Conservation (phyloP, 2,329 filamentous ascomycete species). For the Leptodontidium sp. region DNA sequence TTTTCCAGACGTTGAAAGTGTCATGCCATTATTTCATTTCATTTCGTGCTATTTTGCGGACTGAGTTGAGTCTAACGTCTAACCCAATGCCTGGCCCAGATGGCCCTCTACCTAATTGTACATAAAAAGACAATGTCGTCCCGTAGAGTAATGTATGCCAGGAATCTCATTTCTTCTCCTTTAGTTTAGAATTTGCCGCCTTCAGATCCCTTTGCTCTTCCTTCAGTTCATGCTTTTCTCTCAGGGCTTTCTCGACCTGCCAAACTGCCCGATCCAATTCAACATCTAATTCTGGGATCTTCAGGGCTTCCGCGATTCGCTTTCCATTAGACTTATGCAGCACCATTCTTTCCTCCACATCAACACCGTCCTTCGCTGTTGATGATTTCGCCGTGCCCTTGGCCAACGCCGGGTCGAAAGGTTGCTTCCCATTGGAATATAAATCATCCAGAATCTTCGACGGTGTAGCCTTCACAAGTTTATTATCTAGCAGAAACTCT, state of each 20-base stretch:
- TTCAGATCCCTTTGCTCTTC: constrained; percentile 40
- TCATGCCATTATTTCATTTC: not conserved
- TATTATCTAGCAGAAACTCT: constrained; percentile 79
- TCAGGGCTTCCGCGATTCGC: constrained; percentile 66
- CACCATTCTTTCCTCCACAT: constrained; percentile 50
- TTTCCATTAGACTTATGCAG: constrained; percentile 62
- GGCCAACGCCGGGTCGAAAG: constrained; percentile 27
- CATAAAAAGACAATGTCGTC: constrained; percentile 1
- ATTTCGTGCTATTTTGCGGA: constrained; percentile 15
- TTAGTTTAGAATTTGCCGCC: constrained; percentile 28
- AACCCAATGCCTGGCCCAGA: not conserved
- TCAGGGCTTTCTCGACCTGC: constrained; percentile 65
- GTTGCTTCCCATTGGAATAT: constrained; percentile 58
- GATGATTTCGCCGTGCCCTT: constrained; percentile 19
- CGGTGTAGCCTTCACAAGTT: constrained; percentile 71
- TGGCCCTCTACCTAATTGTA: constrained; percentile 5
- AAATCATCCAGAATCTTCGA: constrained; percentile 76
- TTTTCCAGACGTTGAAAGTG: not conserved
- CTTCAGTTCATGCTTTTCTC: constrained; percentile 39
- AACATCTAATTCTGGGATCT: constrained; percentile 73
- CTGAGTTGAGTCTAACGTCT: constrained; percentile 27
- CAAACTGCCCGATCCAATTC: constrained; percentile 80
- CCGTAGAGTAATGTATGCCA: not conserved
- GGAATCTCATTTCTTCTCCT: constrained; percentile 33
- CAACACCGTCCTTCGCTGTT: constrained; percentile 31